Evolutionary conservation across 2,329 filamentous ascomycete genomes (phyloP).

Genomic region (Podosphaera fusca): DNA sequence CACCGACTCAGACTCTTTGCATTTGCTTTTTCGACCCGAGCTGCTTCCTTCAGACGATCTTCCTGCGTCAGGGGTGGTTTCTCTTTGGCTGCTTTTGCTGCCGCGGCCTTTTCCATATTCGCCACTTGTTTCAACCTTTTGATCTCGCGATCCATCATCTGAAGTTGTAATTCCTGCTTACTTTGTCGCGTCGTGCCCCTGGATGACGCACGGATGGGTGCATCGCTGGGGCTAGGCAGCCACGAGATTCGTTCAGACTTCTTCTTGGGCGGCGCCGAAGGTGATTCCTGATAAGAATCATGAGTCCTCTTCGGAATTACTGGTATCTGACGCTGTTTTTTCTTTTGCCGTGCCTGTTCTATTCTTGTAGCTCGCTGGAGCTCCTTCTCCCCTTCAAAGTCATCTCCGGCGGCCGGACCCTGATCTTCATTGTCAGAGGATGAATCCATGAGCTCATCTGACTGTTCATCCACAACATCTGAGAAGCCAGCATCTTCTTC

Average conservation of each 20-base stretch:
- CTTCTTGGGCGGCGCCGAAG: slow-evolving; percentile 31
- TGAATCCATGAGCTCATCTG: slow-evolving; percentile 68
- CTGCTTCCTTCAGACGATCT: slow-evolving; percentile 63
- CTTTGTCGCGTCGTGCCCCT: slow-evolving; percentile 39
- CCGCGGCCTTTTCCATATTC: slow-evolving; percentile 34
- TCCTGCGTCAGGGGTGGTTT: slow-evolving; percentile 70
- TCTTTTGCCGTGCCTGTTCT: slow-evolving; percentile 55
- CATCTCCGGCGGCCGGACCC: slow-evolving; percentile 32
- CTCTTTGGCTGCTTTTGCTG: slow-evolving; percentile 47
- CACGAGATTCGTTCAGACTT: slow-evolving; percentile 48
- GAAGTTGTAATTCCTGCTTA: slow-evolving; percentile 33
- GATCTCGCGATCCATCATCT: slow-evolving; percentile 50
- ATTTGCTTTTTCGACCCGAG: slow-evolving; percentile 63
- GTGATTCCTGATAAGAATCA: slow-evolving; percentile 26
- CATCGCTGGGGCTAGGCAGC: slow-evolving; percentile 35
- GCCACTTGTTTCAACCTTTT: slow-evolving; percentile 47
- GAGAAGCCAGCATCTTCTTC: slow-evolving; percentile 47
- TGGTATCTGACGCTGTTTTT: slow-evolving; percentile 50
- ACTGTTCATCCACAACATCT: slow-evolving; percentile 39
- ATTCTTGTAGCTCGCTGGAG: slow-evolving; percentile 53
- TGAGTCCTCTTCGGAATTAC: slow-evolving; percentile 55
- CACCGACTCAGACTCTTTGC: slow-evolving; percentile 77
- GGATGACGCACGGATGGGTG: slow-evolving; percentile 35
- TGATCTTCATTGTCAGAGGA: slow-evolving; percentile 69
- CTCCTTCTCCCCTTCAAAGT: slow-evolving; percentile 71